phyloP scores from a whole-genome alignment of 2,329 filamentous ascomycete genomes.

The Aureobasidium sp. region DNA sequence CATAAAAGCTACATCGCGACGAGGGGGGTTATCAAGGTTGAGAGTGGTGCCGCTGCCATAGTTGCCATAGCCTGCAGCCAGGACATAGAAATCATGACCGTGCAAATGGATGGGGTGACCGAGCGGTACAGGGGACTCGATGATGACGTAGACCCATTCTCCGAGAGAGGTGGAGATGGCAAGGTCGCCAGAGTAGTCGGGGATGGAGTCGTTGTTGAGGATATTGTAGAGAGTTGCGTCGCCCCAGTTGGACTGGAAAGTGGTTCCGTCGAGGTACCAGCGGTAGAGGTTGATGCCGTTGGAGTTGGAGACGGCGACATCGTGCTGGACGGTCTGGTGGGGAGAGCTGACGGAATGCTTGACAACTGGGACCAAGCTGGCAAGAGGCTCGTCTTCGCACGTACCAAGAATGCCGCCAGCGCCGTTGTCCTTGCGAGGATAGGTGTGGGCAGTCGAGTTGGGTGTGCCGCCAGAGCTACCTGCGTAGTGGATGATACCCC shows the following conservation, averaged over 20 bases:
- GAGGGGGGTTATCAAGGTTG: slow-evolving; percentile 26
- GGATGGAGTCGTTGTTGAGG: slow-evolving; percentile 28
- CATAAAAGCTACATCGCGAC: slow-evolving; percentile 29
- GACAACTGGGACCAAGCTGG: slow-evolving; percentile 27
- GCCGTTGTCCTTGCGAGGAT: slow-evolving; percentile 22
- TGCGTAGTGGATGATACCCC: slow-evolving; percentile 32
- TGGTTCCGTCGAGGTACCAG: slow-evolving; percentile 36
- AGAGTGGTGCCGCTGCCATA: slow-evolving; percentile 29
- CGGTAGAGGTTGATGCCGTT: slow-evolving; percentile 31
- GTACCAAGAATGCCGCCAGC: slow-evolving; percentile 2
- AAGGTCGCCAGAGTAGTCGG: slow-evolving; percentile 28
- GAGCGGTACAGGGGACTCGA: slow-evolving; percentile 33
- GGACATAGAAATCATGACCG: slow-evolving; percentile 42
- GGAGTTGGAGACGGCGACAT: slow-evolving; percentile 26
- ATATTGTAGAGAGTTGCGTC: slow-evolving; percentile 35
- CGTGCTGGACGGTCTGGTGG: slow-evolving; percentile 26
- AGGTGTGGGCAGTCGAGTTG: slow-evolving; percentile 27
- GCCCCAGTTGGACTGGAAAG: slow-evolving; percentile 33
- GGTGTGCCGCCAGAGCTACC: slow-evolving; percentile 23
- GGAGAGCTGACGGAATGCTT: slow-evolving; percentile 21
- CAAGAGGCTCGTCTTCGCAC: slow-evolving; percentile 31
- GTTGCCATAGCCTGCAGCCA: slow-evolving; percentile 31
- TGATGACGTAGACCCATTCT: slow-evolving; percentile 39
- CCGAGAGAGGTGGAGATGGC: slow-evolving; percentile 29
- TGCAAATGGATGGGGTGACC: slow-evolving; percentile 23